phyloP scores from a whole-genome alignment of 2,329 filamentous ascomycete genomes.

The Triangularia verruculosa region DNA sequence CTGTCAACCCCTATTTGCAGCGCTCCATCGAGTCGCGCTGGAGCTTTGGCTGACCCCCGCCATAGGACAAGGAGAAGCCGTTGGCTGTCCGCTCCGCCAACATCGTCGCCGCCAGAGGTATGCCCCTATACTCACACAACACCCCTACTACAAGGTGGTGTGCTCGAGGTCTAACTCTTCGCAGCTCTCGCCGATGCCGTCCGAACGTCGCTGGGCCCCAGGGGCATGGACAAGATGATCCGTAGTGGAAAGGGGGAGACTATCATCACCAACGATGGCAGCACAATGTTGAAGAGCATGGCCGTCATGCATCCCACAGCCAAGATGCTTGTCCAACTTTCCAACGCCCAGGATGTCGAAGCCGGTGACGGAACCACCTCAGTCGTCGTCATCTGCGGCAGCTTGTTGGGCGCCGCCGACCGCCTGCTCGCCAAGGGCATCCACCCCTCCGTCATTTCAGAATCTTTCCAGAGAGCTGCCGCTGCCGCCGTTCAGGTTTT shows the following conservation, averaged over 20 bases:
- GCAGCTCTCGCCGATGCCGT: conserved; percentile 95
- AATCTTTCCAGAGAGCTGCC: conserved; percentile 94
- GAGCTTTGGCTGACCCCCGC: conserved; percentile 32
- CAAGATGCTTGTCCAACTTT: conserved; percentile 97
- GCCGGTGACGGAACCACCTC: conserved; percentile 98
- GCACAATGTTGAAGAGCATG: conserved; percentile 99
- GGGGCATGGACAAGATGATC: conserved; percentile 99
- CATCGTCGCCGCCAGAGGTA: conserved; percentile 95
- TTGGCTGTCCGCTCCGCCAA: conserved; percentile 94
- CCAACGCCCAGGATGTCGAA: conserved; percentile 95
- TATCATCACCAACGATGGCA: conserved; percentile 99
- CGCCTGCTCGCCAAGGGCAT: conserved; percentile 87
- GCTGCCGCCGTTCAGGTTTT: conserved; percentile 84
- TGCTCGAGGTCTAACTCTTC: conserved; percentile 4
- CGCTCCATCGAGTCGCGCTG: conserved; percentile 24
- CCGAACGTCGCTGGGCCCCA: conserved; percentile 89
- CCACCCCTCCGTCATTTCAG: conserved; percentile 95
- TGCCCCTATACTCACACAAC: conserved; percentile 23
- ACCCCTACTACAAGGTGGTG: background rate
- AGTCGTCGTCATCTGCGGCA: conserved; percentile 96
- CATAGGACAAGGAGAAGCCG: conserved; percentile 91
- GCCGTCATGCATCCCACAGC: conserved; percentile 98
- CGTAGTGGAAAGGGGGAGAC: conserved; percentile 94
- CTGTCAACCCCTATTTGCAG: conserved; percentile 15
- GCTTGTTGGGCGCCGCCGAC: conserved; percentile 89